Evolutionary conservation across 2,329 filamentous ascomycete genomes (phyloP).

Genomic region (Cyanodermella asteris): DNA sequence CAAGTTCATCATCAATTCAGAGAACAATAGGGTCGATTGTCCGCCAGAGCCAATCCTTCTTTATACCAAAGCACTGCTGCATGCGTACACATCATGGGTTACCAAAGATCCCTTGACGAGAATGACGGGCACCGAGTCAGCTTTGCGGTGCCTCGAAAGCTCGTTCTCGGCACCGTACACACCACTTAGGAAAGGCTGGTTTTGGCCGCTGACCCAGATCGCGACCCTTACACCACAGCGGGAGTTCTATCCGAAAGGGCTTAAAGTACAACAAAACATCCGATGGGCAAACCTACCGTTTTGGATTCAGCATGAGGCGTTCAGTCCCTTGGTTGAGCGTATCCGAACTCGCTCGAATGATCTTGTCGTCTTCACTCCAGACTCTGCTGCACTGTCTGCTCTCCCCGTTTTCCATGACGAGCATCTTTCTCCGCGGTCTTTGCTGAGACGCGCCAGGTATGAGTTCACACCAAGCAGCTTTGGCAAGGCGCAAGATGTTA

Average conservation of each 20-base stretch:
- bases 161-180: conserved; percentile 30
- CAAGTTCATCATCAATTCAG: conserved; percentile 30
- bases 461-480: conserved; percentile 1
- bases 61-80: conserved; percentile 34
- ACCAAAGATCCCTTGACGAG: conserved; percentile 36
- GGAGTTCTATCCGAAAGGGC: conserved; percentile 22
- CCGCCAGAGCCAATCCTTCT: conserved; percentile 32
- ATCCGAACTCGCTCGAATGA: conserved; percentile 4
- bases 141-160: conserved; percentile 27
- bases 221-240: conserved; percentile 17
- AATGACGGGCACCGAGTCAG: conserved; percentile 39
- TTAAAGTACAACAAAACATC: conserved; percentile 22
- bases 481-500: neutral
- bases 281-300: conserved; percentile 21
- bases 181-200: conserved; percentile 10
- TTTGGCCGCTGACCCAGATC: conserved; percentile 10
- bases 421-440: conserved; percentile 3
- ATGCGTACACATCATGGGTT: conserved; percentile 37
- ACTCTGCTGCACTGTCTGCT: neutral
- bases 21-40: conserved; percentile 34
- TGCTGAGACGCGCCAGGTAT: neutral
- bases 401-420: neutral
- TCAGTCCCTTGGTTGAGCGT: conserved; percentile 6
- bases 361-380: conserved; percentile 2
- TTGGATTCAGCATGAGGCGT: conserved; percentile 20